Evolutionary conservation across 805 yeast genomes (phyloP).

Genomic region (Metschnikowia aberdeeniae): DNA sequence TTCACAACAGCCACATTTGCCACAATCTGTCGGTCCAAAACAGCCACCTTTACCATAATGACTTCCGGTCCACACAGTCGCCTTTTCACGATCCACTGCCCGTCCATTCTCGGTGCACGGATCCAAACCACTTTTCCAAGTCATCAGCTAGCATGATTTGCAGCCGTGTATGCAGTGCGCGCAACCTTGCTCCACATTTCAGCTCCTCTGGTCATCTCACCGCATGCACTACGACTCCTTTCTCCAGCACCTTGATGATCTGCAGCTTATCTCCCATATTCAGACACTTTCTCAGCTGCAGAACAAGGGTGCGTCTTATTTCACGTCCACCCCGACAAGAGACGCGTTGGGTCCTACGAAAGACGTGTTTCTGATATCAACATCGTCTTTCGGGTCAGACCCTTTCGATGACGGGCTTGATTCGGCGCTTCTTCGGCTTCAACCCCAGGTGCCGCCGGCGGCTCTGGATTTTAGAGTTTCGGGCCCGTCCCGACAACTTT

Average conservation of each 20-base stretch:
- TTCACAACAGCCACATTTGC: too few species aligned
- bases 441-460: neutral
- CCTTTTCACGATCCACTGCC: too few species aligned
- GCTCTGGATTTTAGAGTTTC: neutral
- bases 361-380: slow-evolving; percentile 7
- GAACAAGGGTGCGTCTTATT: neutral
- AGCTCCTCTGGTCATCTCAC: neutral
- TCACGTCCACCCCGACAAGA: neutral
- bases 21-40: too few species aligned
- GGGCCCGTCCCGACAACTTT: neutral
- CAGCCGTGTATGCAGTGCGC: too few species aligned
- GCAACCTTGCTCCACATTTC: neutral
- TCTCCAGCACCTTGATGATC: slow-evolving; percentile 21
- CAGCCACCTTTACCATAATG: too few species aligned
- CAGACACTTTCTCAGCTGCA: slow-evolving; percentile 13
- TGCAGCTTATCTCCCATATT: slow-evolving; percentile 21
- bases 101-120: too few species aligned
- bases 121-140: too few species aligned
- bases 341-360: neutral
- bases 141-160: too few species aligned
- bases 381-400: slow-evolving; percentile 18
- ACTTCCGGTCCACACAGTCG: too few species aligned
- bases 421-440: slow-evolving; percentile 14
- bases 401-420: slow-evolving; percentile 27
- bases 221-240: slow-evolving; percentile 12